phyloP scores from a whole-genome alignment of 805 yeast genomes.

The Metschnikowia similis region DNA sequence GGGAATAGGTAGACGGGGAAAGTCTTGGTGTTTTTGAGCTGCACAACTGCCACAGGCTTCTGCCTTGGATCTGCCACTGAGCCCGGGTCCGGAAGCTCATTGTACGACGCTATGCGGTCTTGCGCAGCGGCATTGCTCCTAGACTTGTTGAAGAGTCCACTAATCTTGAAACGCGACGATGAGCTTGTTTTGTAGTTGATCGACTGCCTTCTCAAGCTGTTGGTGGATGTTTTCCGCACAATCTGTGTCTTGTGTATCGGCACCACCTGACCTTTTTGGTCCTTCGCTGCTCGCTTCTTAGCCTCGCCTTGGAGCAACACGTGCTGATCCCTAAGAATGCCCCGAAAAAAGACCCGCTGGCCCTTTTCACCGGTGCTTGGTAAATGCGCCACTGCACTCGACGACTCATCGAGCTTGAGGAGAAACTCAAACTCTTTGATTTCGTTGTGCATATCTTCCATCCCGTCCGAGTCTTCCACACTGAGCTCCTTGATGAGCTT shows the following conservation, averaged over 20 bases:
- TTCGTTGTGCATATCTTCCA: slow-evolving; percentile 24
- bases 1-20: slow-evolving; percentile 53
- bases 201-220: slow-evolving; percentile 35
- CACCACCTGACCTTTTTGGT: neutral
- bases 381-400: slow-evolving; percentile 29
- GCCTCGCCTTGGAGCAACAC: slow-evolving; percentile 18
- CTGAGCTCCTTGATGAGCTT: slow-evolving; percentile 37
- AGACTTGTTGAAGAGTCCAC: slow-evolving; percentile 53
- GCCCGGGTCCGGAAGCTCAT: slow-evolving; percentile 57
- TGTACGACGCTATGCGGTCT: slow-evolving; percentile 46
- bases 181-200: slow-evolving; percentile 36
- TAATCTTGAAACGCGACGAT: slow-evolving; percentile 45
- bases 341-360: slow-evolving; percentile 25
- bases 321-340: slow-evolving; percentile 30
- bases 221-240: slow-evolving; percentile 27
- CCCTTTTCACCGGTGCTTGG: slow-evolving; percentile 30
- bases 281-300: neutral
- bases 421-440: slow-evolving; percentile 50
- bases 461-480: slow-evolving; percentile 30
- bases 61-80: slow-evolving; percentile 35
- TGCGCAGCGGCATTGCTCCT: slow-evolving; percentile 42
- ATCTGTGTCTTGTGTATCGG: slow-evolving; percentile 13
- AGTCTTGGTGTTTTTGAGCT: slow-evolving; percentile 43
- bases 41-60: slow-evolving; percentile 49
- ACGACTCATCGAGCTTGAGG: slow-evolving; percentile 40